Evolutionary conservation across 2,329 filamentous ascomycete species (phyloP), one percentile per base, ranked within the genome.

Genomic region (Venturia asperata): DNA sequence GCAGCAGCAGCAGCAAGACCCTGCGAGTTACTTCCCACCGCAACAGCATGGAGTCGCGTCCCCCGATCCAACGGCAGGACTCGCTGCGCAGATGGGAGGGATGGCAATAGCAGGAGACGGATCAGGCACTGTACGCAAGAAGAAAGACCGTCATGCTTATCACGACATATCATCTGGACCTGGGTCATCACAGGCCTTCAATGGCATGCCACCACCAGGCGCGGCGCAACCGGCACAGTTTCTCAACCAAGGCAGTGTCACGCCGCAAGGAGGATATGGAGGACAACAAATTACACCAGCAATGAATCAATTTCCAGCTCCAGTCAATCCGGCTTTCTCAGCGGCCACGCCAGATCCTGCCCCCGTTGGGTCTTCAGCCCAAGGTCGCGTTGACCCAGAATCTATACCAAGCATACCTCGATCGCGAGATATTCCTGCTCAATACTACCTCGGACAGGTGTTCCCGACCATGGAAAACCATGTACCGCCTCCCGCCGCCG

Each of bases 381-480:
- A 89, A 77, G 86, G 87, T 63, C 86, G 87, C 72, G 90, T 97
- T 64, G 91, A 96, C 67, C 87, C 92, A 21, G 92, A 97, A 73
- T 91, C 96, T 71, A 90, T 97, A 71, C 94, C 94, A 52, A 97
- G 92, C 73, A 85, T 99, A 62, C 92, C 94, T 15, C 78, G 87
- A 70, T 90, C 92, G 70, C 86, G 94, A 78, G 94, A 99, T 75
- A 77, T 85, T 9, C 83, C 90, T 9, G 90, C 94, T 69, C 87
- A 89, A 69, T 89, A 92, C 78, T 99, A 93, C 74, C 84, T 95
- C 70, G 86, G 83, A 70, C 90, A 96, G 75, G 83, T 96, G 63
- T 97, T 97, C 75, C 92, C 93, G 21, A 99, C 94, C 3, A 96
- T 97, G 79, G 93, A 97, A 77, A 90, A 90, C 66, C 92, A 96